Percentiles rank a stretch among this genome's conserved stretches.
Conservation (phyloP, 1,284 basidiomycete species). For the Pseudozyma hubeiensis region DNA sequence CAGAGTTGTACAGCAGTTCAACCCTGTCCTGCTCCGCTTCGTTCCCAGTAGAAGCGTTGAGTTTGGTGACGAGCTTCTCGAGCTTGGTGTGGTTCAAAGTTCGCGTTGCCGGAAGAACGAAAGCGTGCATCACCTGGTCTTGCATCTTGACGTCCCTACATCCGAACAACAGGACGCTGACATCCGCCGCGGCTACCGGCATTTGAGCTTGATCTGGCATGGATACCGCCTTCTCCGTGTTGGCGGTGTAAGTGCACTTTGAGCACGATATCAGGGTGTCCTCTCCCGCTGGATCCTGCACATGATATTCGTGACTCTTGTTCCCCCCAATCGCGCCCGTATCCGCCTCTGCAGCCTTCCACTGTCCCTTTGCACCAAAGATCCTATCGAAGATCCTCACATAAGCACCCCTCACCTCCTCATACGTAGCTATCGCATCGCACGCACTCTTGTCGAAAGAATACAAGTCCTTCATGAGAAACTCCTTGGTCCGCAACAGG, state of each 20-base stretch:
- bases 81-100: conserved; percentile 61
- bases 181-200: conserved; percentile 34
- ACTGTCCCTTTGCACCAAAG: conserved; percentile 26
- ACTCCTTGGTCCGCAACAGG: conserved; percentile 67
- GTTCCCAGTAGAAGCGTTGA: background rate
- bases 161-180: conserved; percentile 49
- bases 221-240: conserved; percentile 64
- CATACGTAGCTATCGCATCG: conserved; percentile 50
- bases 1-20: conserved; percentile 40
- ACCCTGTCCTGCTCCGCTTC: background rate
- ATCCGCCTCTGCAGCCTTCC: conserved; percentile 68
- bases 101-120: conserved; percentile 43
- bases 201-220: conserved; percentile 22
- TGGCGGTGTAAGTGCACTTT: conserved; percentile 65
- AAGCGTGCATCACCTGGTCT: conserved; percentile 44
- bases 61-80: conserved; percentile 26
- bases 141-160: conserved; percentile 24
- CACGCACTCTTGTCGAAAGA: conserved; percentile 64
- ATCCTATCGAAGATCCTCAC: conserved; percentile 59
- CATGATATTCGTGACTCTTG: conserved; percentile 69
- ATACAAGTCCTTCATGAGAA: conserved; percentile 70
- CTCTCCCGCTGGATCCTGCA: conserved; percentile 66
- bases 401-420: conserved; percentile 66
- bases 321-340: conserved; percentile 69
- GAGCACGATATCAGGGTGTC: conserved; percentile 67